These are phyloP conservation scores for Tetracentron sinense DNA, from an alignment of 164 flowering plant species.

Conservation along the genomic window DNA sequence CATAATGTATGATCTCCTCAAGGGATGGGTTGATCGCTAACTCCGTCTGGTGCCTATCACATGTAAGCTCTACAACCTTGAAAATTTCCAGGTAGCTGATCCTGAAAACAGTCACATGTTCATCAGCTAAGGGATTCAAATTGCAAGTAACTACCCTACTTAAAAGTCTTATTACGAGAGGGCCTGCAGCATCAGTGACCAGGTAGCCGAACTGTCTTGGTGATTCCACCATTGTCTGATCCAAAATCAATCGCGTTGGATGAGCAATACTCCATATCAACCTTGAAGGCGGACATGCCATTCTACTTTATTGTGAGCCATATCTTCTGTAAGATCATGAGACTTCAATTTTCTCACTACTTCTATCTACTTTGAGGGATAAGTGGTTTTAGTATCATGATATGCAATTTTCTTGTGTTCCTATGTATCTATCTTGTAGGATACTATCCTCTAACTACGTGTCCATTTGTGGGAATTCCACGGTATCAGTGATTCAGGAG, in stretches of 20 bases:
- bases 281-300: too few relatives aligned
- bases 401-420: too few relatives aligned
- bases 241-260: not conserved
- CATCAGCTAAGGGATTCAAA: constrained; percentile 7
- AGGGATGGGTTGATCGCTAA: constrained; percentile 73
- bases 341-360: too few relatives aligned
- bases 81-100: constrained; percentile 89
- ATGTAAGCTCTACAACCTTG: constrained; percentile 87
- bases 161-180: constrained; percentile 1
- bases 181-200: too few relatives aligned
- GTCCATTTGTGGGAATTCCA: too few relatives aligned
- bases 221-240: not conserved
- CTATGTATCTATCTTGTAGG: too few relatives aligned
- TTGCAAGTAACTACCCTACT: not conserved
- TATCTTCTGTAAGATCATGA: too few relatives aligned
- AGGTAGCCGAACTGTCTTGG: not conserved
- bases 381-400: too few relatives aligned
- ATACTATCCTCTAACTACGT: not conserved
- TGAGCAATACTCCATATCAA: not conserved
- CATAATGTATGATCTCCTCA: constrained; percentile 89
- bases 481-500: too few relatives aligned
- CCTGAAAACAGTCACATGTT: constrained; percentile 38
- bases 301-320: too few relatives aligned
- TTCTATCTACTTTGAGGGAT: too few relatives aligned
- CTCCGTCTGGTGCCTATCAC: constrained; percentile 69